Conservation (phyloP, 108 stramenopile species). For the Nannochloropsis gaditana region DNA sequence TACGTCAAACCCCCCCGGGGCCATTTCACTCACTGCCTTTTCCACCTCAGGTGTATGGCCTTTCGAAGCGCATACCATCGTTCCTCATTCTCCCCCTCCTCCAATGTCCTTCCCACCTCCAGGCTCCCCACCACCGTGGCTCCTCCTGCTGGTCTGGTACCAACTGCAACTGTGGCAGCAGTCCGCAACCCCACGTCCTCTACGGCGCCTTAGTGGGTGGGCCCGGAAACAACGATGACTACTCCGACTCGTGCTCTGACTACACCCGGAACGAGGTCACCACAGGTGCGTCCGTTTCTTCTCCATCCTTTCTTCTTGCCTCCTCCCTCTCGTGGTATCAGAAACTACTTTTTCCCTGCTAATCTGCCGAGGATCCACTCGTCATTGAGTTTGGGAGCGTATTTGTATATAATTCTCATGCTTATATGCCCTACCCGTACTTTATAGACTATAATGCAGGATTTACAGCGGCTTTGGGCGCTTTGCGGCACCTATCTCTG, state of each 20-base stretch:
- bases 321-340: background rate
- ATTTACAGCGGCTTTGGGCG: background rate
- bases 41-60: too few species aligned
- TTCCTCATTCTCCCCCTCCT: background rate
- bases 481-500: background rate
- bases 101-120: background rate
- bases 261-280: background rate
- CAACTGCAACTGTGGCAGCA: background rate
- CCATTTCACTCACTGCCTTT: background rate
- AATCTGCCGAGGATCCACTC: too few species aligned
- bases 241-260: background rate
- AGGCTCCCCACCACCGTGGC: slow-evolving; percentile 10
- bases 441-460: slow-evolving; percentile 11
- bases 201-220: background rate
- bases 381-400: too few species aligned
- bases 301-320: slow-evolving; percentile 5
- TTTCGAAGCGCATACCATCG: too few species aligned
- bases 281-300: background rate
- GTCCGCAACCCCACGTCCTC: slow-evolving; percentile 15
- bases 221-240: background rate
- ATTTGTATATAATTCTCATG: too few species aligned
- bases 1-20: background rate
- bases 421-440: background rate
- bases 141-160: slow-evolving; percentile 16
- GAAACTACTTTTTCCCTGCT: too few species aligned